Percentiles rank a stretch among this genome's conserved stretches.
Conservation (phyloP, 495 filamentous ascomycete species). For the Penicillium coffeae region DNA sequence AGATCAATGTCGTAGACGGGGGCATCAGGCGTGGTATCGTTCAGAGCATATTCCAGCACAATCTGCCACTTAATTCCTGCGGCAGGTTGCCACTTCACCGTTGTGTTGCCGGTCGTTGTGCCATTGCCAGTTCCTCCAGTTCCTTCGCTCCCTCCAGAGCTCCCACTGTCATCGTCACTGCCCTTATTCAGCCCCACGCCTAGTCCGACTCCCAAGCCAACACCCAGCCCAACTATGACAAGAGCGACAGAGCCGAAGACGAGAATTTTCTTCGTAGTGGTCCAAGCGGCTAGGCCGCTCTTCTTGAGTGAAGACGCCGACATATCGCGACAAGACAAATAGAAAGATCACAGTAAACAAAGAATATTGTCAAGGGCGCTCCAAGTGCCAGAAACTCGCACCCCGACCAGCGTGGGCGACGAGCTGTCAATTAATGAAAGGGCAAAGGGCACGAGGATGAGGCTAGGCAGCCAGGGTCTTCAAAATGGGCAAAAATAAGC, state of each 20-base stretch:
- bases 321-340: not conserved
- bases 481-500: constrained; percentile 1
- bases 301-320: not conserved
- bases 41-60: constrained; percentile 40
- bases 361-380: not conserved
- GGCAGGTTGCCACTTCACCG: constrained; percentile 44
- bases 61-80: constrained; percentile 56
- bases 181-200: constrained; percentile 4
- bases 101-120: constrained; percentile 25
- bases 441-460: not conserved
- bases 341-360: not conserved
- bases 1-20: constrained; percentile 61
- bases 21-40: constrained; percentile 43
- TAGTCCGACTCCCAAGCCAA: constrained; percentile 47
- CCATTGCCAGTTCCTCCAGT: constrained; percentile 7
- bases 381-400: not conserved
- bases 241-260: constrained; percentile 24
- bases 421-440: not conserved
- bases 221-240: constrained; percentile 44
- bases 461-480: not conserved
- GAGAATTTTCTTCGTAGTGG: constrained; percentile 37
- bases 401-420: not conserved
- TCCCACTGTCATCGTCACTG: constrained; percentile 3
- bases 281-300: constrained; percentile 32
- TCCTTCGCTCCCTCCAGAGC: constrained; percentile 12